Evolutionary conservation across 331 rosid species (phyloP), one percentile per base, ranked within the genome.

Genomic region (Quercus tomentella): DNA sequence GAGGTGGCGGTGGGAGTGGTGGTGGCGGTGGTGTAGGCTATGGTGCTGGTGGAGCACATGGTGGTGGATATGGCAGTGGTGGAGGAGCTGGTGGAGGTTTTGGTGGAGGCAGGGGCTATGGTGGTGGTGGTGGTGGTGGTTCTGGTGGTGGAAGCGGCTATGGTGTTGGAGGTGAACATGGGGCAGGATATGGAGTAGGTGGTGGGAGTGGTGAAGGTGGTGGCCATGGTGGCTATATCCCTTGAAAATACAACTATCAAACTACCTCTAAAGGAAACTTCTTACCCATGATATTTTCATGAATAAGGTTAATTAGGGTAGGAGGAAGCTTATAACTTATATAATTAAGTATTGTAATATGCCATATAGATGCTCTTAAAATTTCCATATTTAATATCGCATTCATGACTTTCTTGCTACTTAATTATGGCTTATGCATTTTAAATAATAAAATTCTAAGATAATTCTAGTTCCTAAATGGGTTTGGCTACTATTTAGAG

Each of bases 1-100:
- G 83, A 28, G 90, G 86, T 37, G 84, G 88, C 21, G 77, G 86
- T 81, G 90, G 90, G 17, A 54, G 45, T 6, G 83, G 83, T 1
- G 62, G 86, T 23, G 89, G 86, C 10, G 86, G 87, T 7, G 85
- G 84, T 7, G 79, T 37, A 23, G 78, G 62, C 4, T 71, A 81
- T 37, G 82, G 77, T 55, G 76, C 72, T 3, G 76, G 87, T 11
- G 83, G 87, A 23, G 89, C 80, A 2, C 82, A 76, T 1, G 89
- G 77, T 2, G 72, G 85, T 57, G 86, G 84, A 11, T 88, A 88
- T 62, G 82, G 82, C 16, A 61, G 77, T 61, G 82, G 82, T 26
- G 51, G 77, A 1, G 76, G 73, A 10, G 79, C 74, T 45, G 75
- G 57, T 49, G 54, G 54, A 45, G 54, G 54, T 45, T 45, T 12